Percentiles rank a stretch among this genome's conserved stretches.
phyloP scores from a whole-genome alignment of 2,329 filamentous ascomycete species.

The Colletotrichum truncatum region DNA sequence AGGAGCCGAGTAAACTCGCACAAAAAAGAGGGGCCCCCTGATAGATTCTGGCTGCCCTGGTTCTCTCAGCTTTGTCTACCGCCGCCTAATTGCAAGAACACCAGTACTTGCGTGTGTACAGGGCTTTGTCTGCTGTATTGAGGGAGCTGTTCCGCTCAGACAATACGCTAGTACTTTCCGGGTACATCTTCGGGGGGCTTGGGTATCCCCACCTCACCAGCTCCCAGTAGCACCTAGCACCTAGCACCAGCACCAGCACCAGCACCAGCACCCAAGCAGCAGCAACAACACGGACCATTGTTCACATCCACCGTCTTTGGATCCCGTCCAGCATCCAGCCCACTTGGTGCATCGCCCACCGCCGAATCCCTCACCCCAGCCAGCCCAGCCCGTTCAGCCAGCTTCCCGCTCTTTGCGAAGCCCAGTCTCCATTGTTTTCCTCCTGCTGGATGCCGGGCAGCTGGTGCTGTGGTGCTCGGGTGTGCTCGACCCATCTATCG shows the following conservation, averaged over 20 bases:
- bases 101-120: no score
- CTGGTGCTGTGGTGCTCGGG: not conserved
- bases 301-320: not conserved
- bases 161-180: slow-evolving; percentile 12
- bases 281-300: slow-evolving; percentile 22
- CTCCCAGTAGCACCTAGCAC: slow-evolving; percentile 1
- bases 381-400: not conserved
- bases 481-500: not conserved
- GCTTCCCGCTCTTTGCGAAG: slow-evolving; percentile 22
- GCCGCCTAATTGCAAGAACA: no score
- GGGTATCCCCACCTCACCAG: not conserved
- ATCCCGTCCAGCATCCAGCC: slow-evolving; percentile 8
- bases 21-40: not conserved
- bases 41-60: no score
- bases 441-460: not conserved
- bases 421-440: not conserved
- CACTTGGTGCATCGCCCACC: slow-evolving; percentile 30
- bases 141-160: slow-evolving; percentile 7
- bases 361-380: slow-evolving; percentile 9
- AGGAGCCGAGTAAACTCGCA: slow-evolving; percentile 15
- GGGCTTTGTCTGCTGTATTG: not conserved
- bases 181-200: slow-evolving; percentile 3
- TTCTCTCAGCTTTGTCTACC: not conserved
- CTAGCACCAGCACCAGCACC: not conserved
- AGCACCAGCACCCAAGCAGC: no score